Percentiles rank a stretch among this genome's conserved stretches.
phyloP scores from a whole-genome alignment of 1,284 basidiomycete species.

The Ceratobasidium sp. region DNA sequence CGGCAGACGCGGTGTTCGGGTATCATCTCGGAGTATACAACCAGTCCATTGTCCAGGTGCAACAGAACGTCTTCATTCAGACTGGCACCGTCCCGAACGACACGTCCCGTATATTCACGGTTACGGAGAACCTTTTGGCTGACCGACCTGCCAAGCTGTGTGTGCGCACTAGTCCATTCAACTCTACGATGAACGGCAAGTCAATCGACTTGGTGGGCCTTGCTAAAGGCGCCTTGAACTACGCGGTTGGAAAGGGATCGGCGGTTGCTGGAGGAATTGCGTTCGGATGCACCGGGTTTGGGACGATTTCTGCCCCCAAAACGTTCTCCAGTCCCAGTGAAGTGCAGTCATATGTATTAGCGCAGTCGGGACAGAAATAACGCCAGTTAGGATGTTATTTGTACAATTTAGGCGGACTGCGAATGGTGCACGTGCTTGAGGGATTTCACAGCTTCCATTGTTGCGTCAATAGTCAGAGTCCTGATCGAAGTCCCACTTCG shows the following conservation, averaged over 20 bases:
- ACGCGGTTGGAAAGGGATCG: slow-evolving; percentile 19
- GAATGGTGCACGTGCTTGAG: slow-evolving; percentile 6
- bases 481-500: too few relatives aligned
- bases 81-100: slow-evolving; percentile 27
- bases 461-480: too few relatives aligned
- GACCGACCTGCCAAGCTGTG: slow-evolving; percentile 31
- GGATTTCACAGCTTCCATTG: too few relatives aligned
- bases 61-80: slow-evolving; percentile 32
- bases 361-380: slow-evolving; percentile 13
- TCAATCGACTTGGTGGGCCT: slow-evolving; percentile 10
- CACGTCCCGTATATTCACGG: slow-evolving; percentile 28
- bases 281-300: slow-evolving; percentile 24
- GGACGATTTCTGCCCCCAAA: background rate
- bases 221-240: slow-evolving; percentile 19
- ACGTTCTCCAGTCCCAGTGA: slow-evolving; percentile 6
- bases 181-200: slow-evolving; percentile 30
- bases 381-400: too few relatives aligned
- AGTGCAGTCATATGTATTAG: slow-evolving; percentile 26
- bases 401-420: background rate
- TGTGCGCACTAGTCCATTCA: slow-evolving; percentile 25
- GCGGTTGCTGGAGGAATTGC: slow-evolving; percentile 8
- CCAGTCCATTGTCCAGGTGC: slow-evolving; percentile 25
- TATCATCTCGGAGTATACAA: slow-evolving; percentile 36
- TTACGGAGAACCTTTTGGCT: slow-evolving; percentile 28
- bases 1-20: slow-evolving; percentile 22